Conservation (phyloP, 495 filamentous ascomycete genomes). For the Aspergillus nidulans region DNA sequence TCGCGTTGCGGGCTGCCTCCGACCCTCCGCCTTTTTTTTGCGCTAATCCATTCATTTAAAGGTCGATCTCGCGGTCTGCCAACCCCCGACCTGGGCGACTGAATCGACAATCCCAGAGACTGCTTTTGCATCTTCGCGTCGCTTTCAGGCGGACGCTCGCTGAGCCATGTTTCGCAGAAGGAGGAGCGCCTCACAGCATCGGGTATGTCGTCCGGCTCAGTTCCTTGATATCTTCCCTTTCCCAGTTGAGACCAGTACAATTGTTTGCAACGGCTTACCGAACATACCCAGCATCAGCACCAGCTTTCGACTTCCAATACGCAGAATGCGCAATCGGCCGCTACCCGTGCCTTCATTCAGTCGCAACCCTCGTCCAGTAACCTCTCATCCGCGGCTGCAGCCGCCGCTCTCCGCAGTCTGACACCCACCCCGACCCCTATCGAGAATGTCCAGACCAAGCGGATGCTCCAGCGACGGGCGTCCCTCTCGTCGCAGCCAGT, state of each 20-base stretch:
- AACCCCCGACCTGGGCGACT: neutral
- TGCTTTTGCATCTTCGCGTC: neutral
- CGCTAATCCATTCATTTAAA: conserved; percentile 1
- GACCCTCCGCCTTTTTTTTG: neutral
- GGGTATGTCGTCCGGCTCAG: conserved; percentile 38
- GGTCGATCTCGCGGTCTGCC: neutral
- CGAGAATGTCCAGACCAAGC: conserved; percentile 80
- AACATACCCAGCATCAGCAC: conserved; percentile 20
- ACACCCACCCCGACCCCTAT: conserved; percentile 72
- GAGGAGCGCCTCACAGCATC: conserved; percentile 52
- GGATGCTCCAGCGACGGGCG: conserved; percentile 65
- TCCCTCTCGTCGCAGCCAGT: conserved; percentile 66
- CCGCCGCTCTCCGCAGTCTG: conserved; percentile 72
- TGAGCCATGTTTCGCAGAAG: conserved; percentile 49
- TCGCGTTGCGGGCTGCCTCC: neutral
- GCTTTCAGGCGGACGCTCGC: conserved; percentile 3
- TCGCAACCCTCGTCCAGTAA: conserved; percentile 58
- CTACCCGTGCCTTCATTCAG: conserved; percentile 72
- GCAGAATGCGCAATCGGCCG: conserved; percentile 68
- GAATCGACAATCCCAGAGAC: conserved; percentile 3
- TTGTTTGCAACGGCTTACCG: neutral
- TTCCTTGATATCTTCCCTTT: neutral
- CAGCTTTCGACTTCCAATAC: conserved; percentile 52
- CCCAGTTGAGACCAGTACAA: neutral
- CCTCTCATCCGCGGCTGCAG: conserved; percentile 79